Base-by-base conservation (phyloP, 495 filamentous ascomycete species). In the Neurospora sp. region DNA sequence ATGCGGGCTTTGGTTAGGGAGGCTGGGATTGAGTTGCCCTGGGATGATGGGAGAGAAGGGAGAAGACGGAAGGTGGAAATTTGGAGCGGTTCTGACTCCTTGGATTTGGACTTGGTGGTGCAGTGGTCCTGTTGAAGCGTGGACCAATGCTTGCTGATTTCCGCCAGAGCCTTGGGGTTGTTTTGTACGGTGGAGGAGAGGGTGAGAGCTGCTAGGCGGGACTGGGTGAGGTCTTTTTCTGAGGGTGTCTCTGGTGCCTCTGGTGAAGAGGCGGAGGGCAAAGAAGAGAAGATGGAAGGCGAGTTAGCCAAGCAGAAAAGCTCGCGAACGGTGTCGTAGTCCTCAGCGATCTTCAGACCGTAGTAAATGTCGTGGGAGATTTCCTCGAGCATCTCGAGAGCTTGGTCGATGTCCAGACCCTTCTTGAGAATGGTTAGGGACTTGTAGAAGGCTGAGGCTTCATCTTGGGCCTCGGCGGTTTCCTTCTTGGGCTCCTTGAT, bases 291-390 rank as follows among this genome's bases (percentile, higher is more conserved):
- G 20, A 75, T 70, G 39, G 76, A 76, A 41, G 71, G 7, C 5
- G 74, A 38, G 70, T 76, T 79, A 71, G 83, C 79, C 8, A 85
- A 82, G 71, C 83, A 83, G 72, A 87, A 77, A 5, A 89, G 81
- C 12, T 79, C 77, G 48, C 81, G 82, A 11, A 87, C 72, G 5
- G 83, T 83, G n/a, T 80, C 80, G 5, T 78, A 72, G 73, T 89
- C 85, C 69, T 86, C 83, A 23, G 86, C 80, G 66, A 92, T 84
- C 74, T 89, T 87, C 8, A 89, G 80, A n/a, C 90, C 90, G 82
- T 90, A 92, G 82, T 91, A 90, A 75, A 90, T 86, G 76, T 90
- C 89, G 77, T 92, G 89, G 6, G 86, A 83, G 39, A 91, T 80
- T 9, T 90, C 89, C 66, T 85, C 83, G 12, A 92, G 83, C 59